Evolutionary conservation across 805 yeast genomes (phyloP).

Genomic region (Candida silvicultrix): DNA sequence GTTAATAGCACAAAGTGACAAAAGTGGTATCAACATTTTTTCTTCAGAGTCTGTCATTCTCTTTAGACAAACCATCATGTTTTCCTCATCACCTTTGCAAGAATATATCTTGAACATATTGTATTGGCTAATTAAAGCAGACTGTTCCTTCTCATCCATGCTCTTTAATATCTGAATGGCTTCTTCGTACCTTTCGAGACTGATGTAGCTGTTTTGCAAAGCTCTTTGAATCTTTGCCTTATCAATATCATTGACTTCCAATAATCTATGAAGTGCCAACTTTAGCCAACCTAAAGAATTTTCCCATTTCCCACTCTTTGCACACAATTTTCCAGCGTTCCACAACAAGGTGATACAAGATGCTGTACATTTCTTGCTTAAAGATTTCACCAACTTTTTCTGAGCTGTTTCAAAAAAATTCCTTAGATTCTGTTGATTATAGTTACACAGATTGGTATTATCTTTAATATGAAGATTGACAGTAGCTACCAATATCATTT

Average conservation of each 20-base stretch:
- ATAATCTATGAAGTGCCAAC: constrained; percentile 19
- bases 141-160: constrained; percentile 20
- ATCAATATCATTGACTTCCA: constrained; percentile 23
- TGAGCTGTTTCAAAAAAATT: constrained; percentile 23
- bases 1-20: constrained; percentile 26
- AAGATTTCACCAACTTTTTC: constrained; percentile 16
- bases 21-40: constrained; percentile 26
- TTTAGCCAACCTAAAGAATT: constrained; percentile 23
- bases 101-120: constrained; percentile 23
- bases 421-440: constrained; percentile 16
- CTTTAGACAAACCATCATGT: constrained; percentile 22
- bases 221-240: constrained; percentile 32
- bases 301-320: constrained; percentile 16
- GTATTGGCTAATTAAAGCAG: constrained; percentile 26
- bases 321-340: constrained; percentile 29
- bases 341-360: constrained; percentile 31
- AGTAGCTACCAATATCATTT: constrained; percentile 21
- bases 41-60: constrained; percentile 28
- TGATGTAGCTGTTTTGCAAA: constrained; percentile 23
- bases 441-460: constrained; percentile 16
- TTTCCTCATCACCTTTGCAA: constrained; percentile 9
- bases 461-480: constrained; percentile 23
- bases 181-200: constrained; percentile 13
- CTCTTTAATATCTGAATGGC: constrained; percentile 17
- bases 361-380: constrained; percentile 25